Evolutionary conservation across 2,329 filamentous ascomycete genomes (phyloP), one percentile per base, ranked within the genome.

Genomic region (Nigrospora osmanthi): DNA sequence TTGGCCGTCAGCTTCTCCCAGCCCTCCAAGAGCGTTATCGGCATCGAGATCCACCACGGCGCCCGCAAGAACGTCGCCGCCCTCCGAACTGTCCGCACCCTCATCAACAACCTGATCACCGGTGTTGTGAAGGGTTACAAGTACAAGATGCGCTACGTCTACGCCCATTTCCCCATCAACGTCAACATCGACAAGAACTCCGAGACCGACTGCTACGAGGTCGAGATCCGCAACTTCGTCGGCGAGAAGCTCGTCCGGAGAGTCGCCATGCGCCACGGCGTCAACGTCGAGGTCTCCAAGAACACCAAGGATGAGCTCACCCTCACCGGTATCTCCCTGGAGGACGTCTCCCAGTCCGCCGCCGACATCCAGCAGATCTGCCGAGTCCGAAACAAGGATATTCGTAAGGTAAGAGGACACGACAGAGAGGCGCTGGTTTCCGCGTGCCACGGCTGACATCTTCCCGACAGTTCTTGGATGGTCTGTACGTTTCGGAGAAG

Each of bases 121-220:
- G 93, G 93, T 73, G 93, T 98, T 59, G 98, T 93, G 71, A 95
- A 91, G 81, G 93, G 93, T 61, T 98, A 86, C 88, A 94, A 94
- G 80, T 98, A 98, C 87, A 98, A 98, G 88, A 97, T 98, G 91
- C 89, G 94, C 67, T 98, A 98, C 80, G 93, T 98, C 75, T 98
- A 98, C 73, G 93, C 93, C 71, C 93, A 98, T 85, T 98, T 98
- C 71, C 93, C 93, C 75, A 98, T 98, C 89, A 98, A 98, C 83
- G 91, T 98, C 78, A 97, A 96, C 81, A 74, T 98, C 60, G 89
- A 95, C 65, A 90, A 96, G 86, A 91, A 91, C 82, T 70, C 72
- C 66, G 93, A 97, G 78, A 93, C 88, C 54, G 90, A 84, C 60
- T 74, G 84, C 62, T 86, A 67, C 69, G 87, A 95, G 75, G 87